These are phyloP conservation scores for Stagonosporopsis tanaceti DNA, from an alignment of 2,329 filamentous ascomycete genomes.

Conservation along the genomic window DNA sequence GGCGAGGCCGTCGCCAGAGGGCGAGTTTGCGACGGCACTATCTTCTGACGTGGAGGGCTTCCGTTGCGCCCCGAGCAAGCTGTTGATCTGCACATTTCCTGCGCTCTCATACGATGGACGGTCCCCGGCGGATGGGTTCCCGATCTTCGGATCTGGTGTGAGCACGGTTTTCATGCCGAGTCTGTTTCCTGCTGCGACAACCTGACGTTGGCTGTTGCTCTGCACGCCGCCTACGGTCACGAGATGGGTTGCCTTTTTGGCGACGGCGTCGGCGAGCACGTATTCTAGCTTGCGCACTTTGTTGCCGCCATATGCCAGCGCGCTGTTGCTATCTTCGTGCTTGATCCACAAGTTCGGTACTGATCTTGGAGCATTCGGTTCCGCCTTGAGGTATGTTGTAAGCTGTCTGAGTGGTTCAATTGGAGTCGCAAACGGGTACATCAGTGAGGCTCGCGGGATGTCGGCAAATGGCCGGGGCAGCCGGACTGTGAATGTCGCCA, in stretches of 20 bases:
- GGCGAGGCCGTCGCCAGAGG: slow-evolving; percentile 11
- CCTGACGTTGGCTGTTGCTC: slow-evolving; percentile 18
- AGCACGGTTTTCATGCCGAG: slow-evolving; percentile 13
- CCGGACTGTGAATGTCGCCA: slow-evolving; percentile 1
- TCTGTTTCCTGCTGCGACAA: slow-evolving; percentile 10
- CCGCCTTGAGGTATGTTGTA: slow-evolving; percentile 3
- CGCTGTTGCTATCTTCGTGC: slow-evolving; percentile 18
- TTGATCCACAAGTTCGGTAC: slow-evolving; percentile 15
- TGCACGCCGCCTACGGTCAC: slow-evolving; percentile 16
- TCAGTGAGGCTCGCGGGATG: slow-evolving; percentile 8
- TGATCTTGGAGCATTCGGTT: neutral
- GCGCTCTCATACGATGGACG: slow-evolving; percentile 1
- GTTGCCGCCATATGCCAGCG: slow-evolving; percentile 18
- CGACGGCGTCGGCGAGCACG: slow-evolving; percentile 13
- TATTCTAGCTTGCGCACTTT: slow-evolving; percentile 20
- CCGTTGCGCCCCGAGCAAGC: slow-evolving; percentile 7
- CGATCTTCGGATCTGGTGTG: slow-evolving; percentile 13
- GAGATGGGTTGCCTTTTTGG: slow-evolving; percentile 16
- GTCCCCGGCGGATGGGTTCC: slow-evolving; percentile 5
- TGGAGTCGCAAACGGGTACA: slow-evolving; percentile 9
- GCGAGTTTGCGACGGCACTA: neutral
- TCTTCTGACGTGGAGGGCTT: slow-evolving; percentile 9
- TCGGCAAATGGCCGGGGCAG: slow-evolving; percentile 8
- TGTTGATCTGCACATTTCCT: slow-evolving; percentile 16
- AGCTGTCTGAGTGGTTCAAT: slow-evolving; percentile 12